Base-by-base conservation (phyloP, 2,329 filamentous ascomycete species). In the Tolypocladium album region DNA sequence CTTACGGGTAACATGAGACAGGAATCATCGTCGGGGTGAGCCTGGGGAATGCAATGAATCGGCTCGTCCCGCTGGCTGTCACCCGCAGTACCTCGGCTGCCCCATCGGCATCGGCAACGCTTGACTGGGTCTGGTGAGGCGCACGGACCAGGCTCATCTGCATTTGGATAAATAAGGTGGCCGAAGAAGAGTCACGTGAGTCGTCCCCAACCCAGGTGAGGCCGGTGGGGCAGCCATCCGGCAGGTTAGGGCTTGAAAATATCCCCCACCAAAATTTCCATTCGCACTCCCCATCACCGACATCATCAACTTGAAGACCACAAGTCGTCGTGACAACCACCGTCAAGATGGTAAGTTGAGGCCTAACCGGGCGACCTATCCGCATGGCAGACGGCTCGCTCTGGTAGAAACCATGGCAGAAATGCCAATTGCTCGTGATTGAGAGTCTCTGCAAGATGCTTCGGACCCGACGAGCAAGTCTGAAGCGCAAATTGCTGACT, bases 401-500 rank as follows among this genome's bases (percentile, higher is more conserved):
- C 22, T 40, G 22, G 17, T 60, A 65, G 67, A 66, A 67, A 64
- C 67, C 65, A 57, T 61, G 74, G 72, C 74, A 78, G 76, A 79
- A 78, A 78, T 77, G 76, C 71, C 74, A 70, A 68, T 69, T 74
- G 70, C 70, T 75, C 70, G 70, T 73, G 72, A 65, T 64, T 58
- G 69, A 84, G 88, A 89, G 89, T 94, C 90, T 82, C 82, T 85
- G 91, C 93, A 97, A 97, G 90, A 91, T 96, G 92, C 92, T 97
- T 97, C 93, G 92, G 90, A 89, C 67, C 79, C 79, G 76, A 73
- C 66, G 74, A 76, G 74, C 72, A 74, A 69, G 72, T 85, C 92
- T 97, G 92, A 97, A 97, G 92, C 92, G 92, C 86, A 87, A 96
- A 96, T 96, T 97, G 93, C 93, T 97, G 92, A 97, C 91, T 96